These are phyloP conservation scores for Blumeria graminis DNA, from an alignment of 2,329 filamentous ascomycete genomes.

Conservation along the genomic window DNA sequence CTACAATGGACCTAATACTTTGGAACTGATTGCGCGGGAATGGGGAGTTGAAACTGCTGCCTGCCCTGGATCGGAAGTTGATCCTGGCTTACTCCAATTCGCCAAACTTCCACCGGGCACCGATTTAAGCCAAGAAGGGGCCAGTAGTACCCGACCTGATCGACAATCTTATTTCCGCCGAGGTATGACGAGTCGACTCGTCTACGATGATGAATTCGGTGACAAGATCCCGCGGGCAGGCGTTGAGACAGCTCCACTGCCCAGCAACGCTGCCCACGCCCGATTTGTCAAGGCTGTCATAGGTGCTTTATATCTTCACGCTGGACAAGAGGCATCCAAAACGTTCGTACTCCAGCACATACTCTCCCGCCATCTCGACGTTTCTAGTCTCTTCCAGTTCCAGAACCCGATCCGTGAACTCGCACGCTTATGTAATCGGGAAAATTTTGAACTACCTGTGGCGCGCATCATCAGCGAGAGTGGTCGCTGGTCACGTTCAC, in stretches of 20 bases:
- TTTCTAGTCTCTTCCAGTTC: slow-evolving; percentile 65
- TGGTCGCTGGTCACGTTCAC: slow-evolving; percentile 58
- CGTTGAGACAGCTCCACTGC: slow-evolving; percentile 9
- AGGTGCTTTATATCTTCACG: slow-evolving; percentile 68
- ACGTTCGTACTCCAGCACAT: slow-evolving; percentile 68
- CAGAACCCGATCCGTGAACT: slow-evolving; percentile 65
- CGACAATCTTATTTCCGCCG: slow-evolving; percentile 30
- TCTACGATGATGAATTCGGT: slow-evolving; percentile 70
- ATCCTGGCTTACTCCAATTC: slow-evolving; percentile 77
- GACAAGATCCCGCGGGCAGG: slow-evolving; percentile 22
- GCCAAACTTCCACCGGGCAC: slow-evolving; percentile 22
- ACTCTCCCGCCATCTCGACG: slow-evolving; percentile 51
- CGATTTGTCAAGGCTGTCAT: slow-evolving; percentile 65
- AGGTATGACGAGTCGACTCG: slow-evolving; percentile 50
- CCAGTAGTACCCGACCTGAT: slow-evolving; percentile 29
- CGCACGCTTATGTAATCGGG: slow-evolving; percentile 56
- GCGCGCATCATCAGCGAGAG: slow-evolving; percentile 81
- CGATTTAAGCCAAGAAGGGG: slow-evolving; percentile 20
- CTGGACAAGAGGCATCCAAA: slow-evolving; percentile 54
- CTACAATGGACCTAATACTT: slow-evolving; percentile 52
- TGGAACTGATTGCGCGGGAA: slow-evolving; percentile 49
- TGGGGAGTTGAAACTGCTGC: slow-evolving; percentile 88
- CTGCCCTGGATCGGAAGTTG: slow-evolving; percentile 71
- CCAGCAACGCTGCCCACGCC: slow-evolving; percentile 30
- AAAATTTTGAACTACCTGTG: slow-evolving; percentile 70